Conservation (phyloP, 768 basidiomycete species). For the Boletus rubroflammeus region DNA sequence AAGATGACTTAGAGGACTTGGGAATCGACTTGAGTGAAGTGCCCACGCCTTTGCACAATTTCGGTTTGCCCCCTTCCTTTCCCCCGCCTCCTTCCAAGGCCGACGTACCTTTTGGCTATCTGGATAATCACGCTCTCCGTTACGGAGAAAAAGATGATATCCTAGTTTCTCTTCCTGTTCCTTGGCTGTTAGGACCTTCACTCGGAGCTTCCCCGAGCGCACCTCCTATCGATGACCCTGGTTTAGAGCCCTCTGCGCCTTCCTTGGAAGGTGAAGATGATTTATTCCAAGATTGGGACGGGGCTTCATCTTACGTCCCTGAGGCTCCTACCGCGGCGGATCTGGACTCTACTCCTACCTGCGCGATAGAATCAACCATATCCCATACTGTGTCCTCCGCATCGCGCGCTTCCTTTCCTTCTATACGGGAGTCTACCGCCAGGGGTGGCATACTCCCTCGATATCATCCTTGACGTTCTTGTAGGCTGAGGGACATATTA, state of each 20-base stretch:
- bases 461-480: slow-evolving; percentile 26
- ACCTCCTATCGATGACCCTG: slow-evolving; percentile 28
- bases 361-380: not conserved
- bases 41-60: slow-evolving; percentile 7
- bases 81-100: slow-evolving; percentile 39
- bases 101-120: slow-evolving; percentile 36
- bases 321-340: slow-evolving; percentile 1
- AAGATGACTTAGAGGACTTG: slow-evolving; percentile 34
- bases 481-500: not conserved
- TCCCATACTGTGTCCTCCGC: not conserved
- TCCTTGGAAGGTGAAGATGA: slow-evolving; percentile 23
- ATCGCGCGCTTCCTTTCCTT: slow-evolving; percentile 1
- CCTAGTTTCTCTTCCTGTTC: slow-evolving; percentile 31
- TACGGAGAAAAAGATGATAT: slow-evolving; percentile 33
- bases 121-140: slow-evolving; percentile 36
- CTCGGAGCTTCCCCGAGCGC: slow-evolving; percentile 39
- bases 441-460: slow-evolving; percentile 25
- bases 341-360: not conserved
- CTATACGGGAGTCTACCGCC: not conserved
- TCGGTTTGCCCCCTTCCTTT: slow-evolving; percentile 20
- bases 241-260: slow-evolving; percentile 49
- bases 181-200: slow-evolving; percentile 43
- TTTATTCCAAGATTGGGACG: slow-evolving; percentile 23
- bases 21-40: slow-evolving; percentile 4
- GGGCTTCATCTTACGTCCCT: slow-evolving; percentile 1